These are phyloP conservation scores for Fusarium nematophilum DNA, from an alignment of 2,329 filamentous ascomycete species.

Conservation along the genomic window DNA sequence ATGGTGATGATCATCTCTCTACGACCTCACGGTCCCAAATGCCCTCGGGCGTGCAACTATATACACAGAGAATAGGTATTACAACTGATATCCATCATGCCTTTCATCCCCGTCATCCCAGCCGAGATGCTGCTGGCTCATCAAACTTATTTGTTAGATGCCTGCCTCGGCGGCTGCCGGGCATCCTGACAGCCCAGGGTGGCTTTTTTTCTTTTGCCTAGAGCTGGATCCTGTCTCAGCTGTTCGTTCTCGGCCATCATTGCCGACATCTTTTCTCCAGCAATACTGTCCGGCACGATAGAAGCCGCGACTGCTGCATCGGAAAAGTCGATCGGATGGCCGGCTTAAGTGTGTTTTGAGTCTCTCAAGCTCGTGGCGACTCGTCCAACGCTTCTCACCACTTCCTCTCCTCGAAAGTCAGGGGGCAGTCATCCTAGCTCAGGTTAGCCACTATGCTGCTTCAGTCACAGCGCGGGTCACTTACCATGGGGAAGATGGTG, in stretches of 20 bases:
- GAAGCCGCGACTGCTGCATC: neutral
- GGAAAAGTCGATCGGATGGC: conserved; percentile 4
- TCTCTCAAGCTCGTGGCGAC: conserved; percentile 17
- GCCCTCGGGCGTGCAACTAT: conserved; percentile 39
- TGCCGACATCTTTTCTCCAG: conserved; percentile 17
- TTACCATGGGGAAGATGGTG: conserved; percentile 95
- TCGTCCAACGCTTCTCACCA: conserved; percentile 49
- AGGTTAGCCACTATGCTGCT: conserved; percentile 40
- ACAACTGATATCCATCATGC: conserved; percentile 43
- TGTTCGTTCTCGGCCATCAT: conserved; percentile 7
- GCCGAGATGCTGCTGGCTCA: conserved; percentile 1
- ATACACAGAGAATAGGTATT: conserved; percentile 46
- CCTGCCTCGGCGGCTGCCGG: neutral
- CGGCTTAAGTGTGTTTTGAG: conserved; percentile 7
- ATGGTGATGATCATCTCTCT: conserved; percentile 27
- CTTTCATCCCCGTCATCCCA: conserved; percentile 23
- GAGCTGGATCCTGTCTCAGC: conserved; percentile 2
- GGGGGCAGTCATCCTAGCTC: conserved; percentile 81
- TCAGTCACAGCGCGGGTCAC: conserved; percentile 45
- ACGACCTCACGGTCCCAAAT: conserved; percentile 34
- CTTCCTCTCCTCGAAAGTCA: conserved; percentile 73
- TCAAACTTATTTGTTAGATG: conserved; percentile 3
- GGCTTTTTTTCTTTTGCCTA: neutral
- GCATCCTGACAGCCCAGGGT: neutral
- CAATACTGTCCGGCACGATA: neutral